Evolutionary conservation across 495 filamentous ascomycete species (phyloP).

Genomic region (Xylaria curta): DNA sequence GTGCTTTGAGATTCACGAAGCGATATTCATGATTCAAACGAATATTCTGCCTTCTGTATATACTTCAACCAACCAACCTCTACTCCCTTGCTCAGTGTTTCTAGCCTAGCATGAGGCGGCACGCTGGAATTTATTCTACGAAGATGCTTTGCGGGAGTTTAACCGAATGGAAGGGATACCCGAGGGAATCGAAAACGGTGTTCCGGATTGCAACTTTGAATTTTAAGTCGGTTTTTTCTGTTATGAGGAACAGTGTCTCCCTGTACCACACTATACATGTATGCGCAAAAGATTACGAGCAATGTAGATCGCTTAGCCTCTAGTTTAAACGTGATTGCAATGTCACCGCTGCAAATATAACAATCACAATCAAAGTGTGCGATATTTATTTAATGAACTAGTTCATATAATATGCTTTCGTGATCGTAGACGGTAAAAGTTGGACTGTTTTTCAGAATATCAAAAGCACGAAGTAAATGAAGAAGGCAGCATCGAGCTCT

Average conservation of each 20-base stretch:
- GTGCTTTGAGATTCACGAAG: not conserved
- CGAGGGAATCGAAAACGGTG: slow-evolving; percentile 6
- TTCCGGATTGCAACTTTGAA: slow-evolving; percentile 9
- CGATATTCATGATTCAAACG: not conserved
- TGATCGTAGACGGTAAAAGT: not conserved
- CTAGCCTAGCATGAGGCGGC: not conserved
- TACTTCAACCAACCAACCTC: slow-evolving; percentile 14
- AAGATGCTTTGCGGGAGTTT: slow-evolving; percentile 19
- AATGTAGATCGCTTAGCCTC: not conserved
- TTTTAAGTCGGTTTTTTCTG: not conserved
- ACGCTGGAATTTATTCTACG: slow-evolving; percentile 3
- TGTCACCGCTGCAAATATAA: no score
- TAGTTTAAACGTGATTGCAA: not conserved
- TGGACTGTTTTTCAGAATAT: not conserved
- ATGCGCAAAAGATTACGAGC: not conserved
- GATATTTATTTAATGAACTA: not conserved
- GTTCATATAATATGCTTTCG: not conserved
- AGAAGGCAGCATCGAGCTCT: no score
- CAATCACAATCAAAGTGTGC: not conserved
- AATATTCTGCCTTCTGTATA: slow-evolving; percentile 10
- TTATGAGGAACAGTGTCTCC: not conserved
- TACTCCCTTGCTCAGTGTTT: not conserved
- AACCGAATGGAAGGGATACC: slow-evolving; percentile 13
- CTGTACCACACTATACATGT: not conserved
- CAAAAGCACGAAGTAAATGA: not conserved